A percentile compares a stretch with the other conserved stretches of the same genome.
phyloP scores from a whole-genome alignment of 2,329 filamentous ascomycete genomes.

The Talaromyces funiculosus region DNA sequence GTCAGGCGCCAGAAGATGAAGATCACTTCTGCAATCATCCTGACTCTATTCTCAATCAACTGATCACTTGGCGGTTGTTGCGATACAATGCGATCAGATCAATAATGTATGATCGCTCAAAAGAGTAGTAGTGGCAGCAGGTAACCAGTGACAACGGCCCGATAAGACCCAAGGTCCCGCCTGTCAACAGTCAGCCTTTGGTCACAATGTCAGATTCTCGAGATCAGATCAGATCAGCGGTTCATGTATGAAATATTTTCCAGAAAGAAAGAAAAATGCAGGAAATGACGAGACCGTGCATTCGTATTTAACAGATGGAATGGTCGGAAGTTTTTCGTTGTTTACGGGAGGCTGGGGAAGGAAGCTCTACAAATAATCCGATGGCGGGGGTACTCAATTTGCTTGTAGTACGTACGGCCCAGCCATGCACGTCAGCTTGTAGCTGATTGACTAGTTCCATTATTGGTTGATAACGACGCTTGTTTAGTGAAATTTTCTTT shows the following conservation, averaged over 20 bases:
- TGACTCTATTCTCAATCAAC: conserved; percentile 18
- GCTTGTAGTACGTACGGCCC: not conserved
- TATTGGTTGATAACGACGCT: not conserved
- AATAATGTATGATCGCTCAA: not conserved
- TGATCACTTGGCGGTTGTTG: not conserved
- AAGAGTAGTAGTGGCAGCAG: not conserved
- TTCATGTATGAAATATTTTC: not conserved
- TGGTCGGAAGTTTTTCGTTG: conserved; percentile 1
- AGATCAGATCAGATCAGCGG: not conserved
- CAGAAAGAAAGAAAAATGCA: not conserved
- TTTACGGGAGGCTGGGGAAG: conserved; percentile 10
- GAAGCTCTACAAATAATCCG: conserved; percentile 5
- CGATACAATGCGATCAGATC: not conserved
- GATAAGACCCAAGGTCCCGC: conserved; percentile 4
- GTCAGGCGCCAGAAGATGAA: conserved; percentile 58
- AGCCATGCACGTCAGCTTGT: conserved; percentile 8
- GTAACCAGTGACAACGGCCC: conserved; percentile 4
- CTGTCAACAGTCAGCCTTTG: not conserved
- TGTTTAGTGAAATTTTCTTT: not conserved
- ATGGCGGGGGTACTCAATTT: conserved; percentile 10
- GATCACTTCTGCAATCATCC: conserved; percentile 50
- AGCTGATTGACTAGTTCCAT: not conserved
- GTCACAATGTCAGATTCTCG: not conserved
- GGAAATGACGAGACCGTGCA: conserved; percentile 9
- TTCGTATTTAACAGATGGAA: not conserved